Conservation (phyloP, 2,329 filamentous ascomycete species). For the Phyllosticta paracitricarpa region DNA sequence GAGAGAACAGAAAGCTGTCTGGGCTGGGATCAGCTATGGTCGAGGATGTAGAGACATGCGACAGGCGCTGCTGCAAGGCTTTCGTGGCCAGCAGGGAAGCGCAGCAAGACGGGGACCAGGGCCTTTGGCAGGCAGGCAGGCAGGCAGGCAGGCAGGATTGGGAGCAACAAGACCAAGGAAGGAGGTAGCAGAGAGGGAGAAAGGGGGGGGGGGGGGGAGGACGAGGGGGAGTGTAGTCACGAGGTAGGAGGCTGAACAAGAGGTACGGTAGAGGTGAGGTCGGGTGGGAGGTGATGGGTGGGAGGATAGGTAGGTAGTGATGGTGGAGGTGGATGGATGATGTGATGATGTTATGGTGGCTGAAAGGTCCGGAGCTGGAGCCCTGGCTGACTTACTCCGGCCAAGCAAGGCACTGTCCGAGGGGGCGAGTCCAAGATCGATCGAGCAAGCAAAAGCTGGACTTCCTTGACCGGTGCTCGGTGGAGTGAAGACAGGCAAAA, state of each 20-base stretch:
- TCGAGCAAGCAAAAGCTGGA: no score
- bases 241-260: background rate
- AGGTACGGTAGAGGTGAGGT: background rate
- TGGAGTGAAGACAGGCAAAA: no score
- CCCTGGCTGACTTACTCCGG: background rate
- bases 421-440: no score
- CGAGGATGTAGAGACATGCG: constrained; percentile 7
- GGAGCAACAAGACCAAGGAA: background rate
- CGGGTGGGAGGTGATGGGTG: background rate
- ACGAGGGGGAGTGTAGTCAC: background rate
- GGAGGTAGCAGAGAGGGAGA: background rate
- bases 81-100: background rate
- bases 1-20: background rate
- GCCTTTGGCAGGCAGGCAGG: background rate
- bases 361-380: background rate
- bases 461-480: no score
- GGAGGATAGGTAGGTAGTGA: background rate
- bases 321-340: background rate
- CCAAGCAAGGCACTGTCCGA: no score
- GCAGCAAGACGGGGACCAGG: background rate
- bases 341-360: background rate
- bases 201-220: no score
- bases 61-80: constrained; percentile 6
- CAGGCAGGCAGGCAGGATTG: background rate
- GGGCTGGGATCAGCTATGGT: constrained; percentile 3